Evolutionary conservation across 495 filamentous ascomycete species (phyloP).

Genomic region (Penicillium cosmopolitanum): DNA sequence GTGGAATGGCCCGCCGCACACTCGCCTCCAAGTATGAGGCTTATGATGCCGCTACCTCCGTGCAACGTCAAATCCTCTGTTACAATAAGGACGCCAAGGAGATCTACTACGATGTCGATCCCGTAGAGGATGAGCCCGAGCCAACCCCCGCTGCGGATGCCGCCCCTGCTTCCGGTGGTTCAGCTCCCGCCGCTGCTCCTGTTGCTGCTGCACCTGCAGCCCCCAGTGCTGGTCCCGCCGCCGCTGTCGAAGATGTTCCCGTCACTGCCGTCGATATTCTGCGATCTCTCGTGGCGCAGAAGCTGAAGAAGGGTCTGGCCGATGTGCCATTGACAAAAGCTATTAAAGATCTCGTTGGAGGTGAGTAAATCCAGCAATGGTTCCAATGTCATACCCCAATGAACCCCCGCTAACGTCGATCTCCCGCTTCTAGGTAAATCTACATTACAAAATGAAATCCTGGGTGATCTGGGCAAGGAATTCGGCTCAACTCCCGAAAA

Average conservation of each 20-base stretch:
- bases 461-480: constrained; percentile 95
- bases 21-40: constrained; percentile 98
- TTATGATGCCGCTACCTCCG: constrained; percentile 93
- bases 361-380: constrained; percentile 53
- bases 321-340: constrained; percentile 96
- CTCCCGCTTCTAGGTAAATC: constrained; percentile 71
- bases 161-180: constrained; percentile 31
- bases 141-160: constrained; percentile 51
- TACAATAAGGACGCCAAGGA: constrained; percentile 99
- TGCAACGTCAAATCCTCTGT: constrained; percentile 96
- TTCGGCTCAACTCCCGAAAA: constrained; percentile 98
- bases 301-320: constrained; percentile 88
- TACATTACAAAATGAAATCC: constrained; percentile 95
- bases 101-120: constrained; percentile 99
- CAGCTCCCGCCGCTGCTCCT: constrained; percentile 52
- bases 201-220: constrained; percentile 63
- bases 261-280: constrained; percentile 89
- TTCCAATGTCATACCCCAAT: background rate
- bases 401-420: too few relatives aligned
- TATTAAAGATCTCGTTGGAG: constrained; percentile 98
- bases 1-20: constrained; percentile 96
- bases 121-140: constrained; percentile 85
- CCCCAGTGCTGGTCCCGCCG: constrained; percentile 83
- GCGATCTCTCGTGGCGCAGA: constrained; percentile 92
- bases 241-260: constrained; percentile 81